Base-by-base conservation (phyloP, 805 yeast genomes). In the Torulaspora indica region DNA sequence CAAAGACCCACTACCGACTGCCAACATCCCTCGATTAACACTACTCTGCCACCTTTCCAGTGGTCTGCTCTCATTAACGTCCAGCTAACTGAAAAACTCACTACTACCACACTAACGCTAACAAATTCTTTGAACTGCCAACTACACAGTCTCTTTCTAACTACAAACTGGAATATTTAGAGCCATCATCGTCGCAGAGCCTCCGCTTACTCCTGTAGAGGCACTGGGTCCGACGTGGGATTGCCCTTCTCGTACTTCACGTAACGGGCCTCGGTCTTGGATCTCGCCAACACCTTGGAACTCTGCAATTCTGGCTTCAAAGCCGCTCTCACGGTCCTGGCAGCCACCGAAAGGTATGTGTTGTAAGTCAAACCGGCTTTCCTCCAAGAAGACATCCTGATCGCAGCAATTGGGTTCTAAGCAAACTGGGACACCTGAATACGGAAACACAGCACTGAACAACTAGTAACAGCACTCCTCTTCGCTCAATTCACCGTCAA, bases 341-440 rank as follows among this genome's bases (percentile, higher is more conserved):
- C 95, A 63, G 96, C 86, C 64, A 91, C 77, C 56, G 95, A 79
- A 69, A 90, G 76, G 72, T 91, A 91, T 69, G 82, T 85, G 84
- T 86, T 87, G 75, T 74, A 78, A 71, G 82, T 74, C 64, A 78
- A 70, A 59, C 84, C 84, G 58, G 82, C 82, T 66, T 78, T 76
- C 72, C 78, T 77, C 82, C 82, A 78, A 54, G 74, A 64, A 48
- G 81, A 68, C 81, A 76, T 76, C 33, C 14, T 47, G 14, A 20
- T 34, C 27, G 14, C 13, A 20, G 13, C 27, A 23, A 14, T 38
- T 18, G 34, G 3, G 4, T 18, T 28, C 8, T 3, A 12, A 18
- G 22, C 34, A 14, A 12, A 8, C 20, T 31, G n/a, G 20, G 6
- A 31, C 22, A 31, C 2, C 34, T 8, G 10, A 4, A 31, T 3